Evolutionary conservation across 2,329 filamentous ascomycete species (phyloP), one percentile per base, ranked within the genome.

Genomic region (Ascochyta pisi): DNA sequence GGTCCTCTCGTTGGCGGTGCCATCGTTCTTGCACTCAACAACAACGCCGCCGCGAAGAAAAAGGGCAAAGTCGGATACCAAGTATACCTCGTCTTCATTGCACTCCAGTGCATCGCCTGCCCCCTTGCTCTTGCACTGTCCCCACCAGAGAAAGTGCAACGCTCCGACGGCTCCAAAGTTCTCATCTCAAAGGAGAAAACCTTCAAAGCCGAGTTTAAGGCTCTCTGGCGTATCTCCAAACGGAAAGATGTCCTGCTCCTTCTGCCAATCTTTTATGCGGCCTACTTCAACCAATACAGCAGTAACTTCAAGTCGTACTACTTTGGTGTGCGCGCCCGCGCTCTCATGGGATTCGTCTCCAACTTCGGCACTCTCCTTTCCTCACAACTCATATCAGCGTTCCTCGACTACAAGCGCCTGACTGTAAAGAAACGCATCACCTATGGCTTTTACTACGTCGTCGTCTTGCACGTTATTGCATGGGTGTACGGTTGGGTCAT

Each of bases 401-500:
- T 80, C 34, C 72, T 83, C 4, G 81, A 82, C 57, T 80, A 77
- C 54, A 76, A 78, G 47, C 12, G 63, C 0, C 45, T 77, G 7
- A 61, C 64, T 0, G 73, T 78, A 24, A 79, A 78, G 58, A 74
- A 73, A 24, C 78, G 81, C 23, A 73, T 83, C 41, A 74, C 69
- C 0, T 70, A 71, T 57, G 71, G 74, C 24, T 83, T 79, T 60
- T 82, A 75, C 64, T 82, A 80, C 38, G 76, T 82, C 5, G 67
- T 81, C 4, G 58, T 73, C 10, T 58, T 76, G 54, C 81, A 84
- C 58, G 49, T 83, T 19, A 60, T 79, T 19, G 77, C 81, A 1
- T 84, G 82, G 82, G 70, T 79, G 3, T 84, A 84, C 57, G 81
- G 70, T 10, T 83, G 81, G 82, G 78, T 84, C 5, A 70, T 84